Base-by-base conservation (phyloP, 176 grass and related monocot species). In the Rhynchospora tenuis region DNA sequence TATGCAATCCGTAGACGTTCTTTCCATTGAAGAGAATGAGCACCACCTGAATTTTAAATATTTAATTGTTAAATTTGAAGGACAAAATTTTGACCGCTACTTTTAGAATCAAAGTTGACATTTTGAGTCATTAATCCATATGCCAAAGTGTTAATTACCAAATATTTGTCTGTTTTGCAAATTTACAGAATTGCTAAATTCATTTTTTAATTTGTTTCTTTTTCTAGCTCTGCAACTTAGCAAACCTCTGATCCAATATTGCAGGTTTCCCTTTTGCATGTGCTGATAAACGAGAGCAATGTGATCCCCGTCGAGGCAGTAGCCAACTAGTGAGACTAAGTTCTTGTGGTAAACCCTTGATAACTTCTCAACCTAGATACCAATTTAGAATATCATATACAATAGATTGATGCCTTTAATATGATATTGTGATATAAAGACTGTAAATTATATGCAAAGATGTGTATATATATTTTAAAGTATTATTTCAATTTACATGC, bases 271-370 rank as follows among this genome's bases (percentile, higher is more conserved):
- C 29, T 47, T 22, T 20, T 77, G 7, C 63, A 86, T 81, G 29
- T 73, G 31, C 64, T 86, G 38, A 3, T 74, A 86, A 48, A 86
- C 51, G 4, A 74, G 31, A 1, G 50, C 85, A 27, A 73, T 45
- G 48, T 63, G 14, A n/a, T 23, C 47, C 22, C 33, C 51, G 9
- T 82, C 78, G 3, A 19, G 81, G 42, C 64, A 82, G 62, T 86
- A 82, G 38, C 85, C 85, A 63, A 82, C 7, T 46, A 86, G 50
- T 23, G 85, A 81, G 59, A 86, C 76, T 19, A 86, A 57, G 12
- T 86, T 81, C 27, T 64, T 86, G 76, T 86, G 85, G 33, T 73
- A 77, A 48, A 81, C 7, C 31, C 50, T 86, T 3, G 27, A 81
- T n/a, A 81, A 81, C 11, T 14, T 73, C 3, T 73, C 69, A 50